Conservation (phyloP, 2,329 filamentous ascomycete species). For the Verticillium dahliae region DNA sequence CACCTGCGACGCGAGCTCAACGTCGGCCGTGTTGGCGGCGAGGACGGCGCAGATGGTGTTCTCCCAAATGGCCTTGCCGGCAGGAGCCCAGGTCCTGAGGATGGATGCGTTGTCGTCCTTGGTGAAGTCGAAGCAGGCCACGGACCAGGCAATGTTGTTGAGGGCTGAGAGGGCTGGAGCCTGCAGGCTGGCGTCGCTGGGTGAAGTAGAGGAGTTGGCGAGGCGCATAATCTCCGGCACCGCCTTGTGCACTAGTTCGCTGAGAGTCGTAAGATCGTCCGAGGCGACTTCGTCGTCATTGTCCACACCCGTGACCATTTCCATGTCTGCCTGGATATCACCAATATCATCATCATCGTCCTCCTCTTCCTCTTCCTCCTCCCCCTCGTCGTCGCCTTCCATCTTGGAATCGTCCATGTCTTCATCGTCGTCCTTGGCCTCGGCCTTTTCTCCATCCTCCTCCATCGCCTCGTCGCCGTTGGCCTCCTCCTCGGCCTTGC, state of each 20-base stretch:
- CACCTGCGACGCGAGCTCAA: constrained; percentile 54
- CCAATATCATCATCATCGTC: constrained; percentile 35
- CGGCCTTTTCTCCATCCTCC: constrained; percentile 17
- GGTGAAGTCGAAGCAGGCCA: constrained; percentile 54
- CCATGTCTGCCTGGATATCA: constrained; percentile 43
- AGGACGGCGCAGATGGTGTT: constrained; percentile 50
- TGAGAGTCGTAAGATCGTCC: constrained; percentile 48
- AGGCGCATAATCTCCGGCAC: constrained; percentile 44
- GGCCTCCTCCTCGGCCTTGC: constrained; percentile 29
- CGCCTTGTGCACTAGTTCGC: constrained; percentile 35
- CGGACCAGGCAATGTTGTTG: constrained; percentile 63
- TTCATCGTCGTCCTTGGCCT: constrained; percentile 26
- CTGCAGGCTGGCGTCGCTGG: constrained; percentile 40
- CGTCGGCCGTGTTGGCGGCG: constrained; percentile 53
- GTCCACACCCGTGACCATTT: constrained; percentile 51
- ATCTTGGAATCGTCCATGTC: constrained; percentile 28
- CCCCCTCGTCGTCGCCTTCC: constrained; percentile 22
- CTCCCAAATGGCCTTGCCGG: constrained; percentile 51
- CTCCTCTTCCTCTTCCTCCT: constrained; percentile 36
- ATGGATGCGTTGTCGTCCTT: constrained; percentile 46
- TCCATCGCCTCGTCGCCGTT: constrained; percentile 31
- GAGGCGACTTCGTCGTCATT: constrained; percentile 52
- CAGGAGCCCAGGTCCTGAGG: constrained; percentile 45
- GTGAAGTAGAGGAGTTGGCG: constrained; percentile 29
- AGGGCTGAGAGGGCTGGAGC: constrained; percentile 51